Conservation (phyloP, 2,329 filamentous ascomycete genomes). For the Ascochyta clinopodiicola region DNA sequence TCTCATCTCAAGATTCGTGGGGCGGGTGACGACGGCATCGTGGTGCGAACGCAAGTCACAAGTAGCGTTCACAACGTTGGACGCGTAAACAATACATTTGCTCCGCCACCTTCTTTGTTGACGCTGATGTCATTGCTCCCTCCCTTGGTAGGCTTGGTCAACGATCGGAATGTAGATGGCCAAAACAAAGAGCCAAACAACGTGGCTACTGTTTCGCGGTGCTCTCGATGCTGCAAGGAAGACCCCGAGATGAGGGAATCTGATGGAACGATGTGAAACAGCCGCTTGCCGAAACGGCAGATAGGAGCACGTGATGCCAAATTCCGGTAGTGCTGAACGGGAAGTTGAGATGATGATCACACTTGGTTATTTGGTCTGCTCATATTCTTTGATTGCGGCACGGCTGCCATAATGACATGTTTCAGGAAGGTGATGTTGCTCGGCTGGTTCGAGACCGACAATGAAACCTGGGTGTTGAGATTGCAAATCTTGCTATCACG, state of each 20-base stretch:
- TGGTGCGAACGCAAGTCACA: background rate
- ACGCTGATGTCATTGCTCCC: constrained; percentile 11
- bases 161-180: constrained; percentile 9
- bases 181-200: constrained; percentile 3
- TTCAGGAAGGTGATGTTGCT: background rate
- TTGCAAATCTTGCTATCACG: constrained; percentile 3
- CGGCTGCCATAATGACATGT: background rate
- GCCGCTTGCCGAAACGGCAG: background rate
- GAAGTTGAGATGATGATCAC: background rate
- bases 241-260: constrained; percentile 11
- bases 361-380: background rate
- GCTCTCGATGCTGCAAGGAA: constrained; percentile 6
- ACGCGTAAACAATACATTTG: background rate
- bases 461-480: background rate
- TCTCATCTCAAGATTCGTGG: constrained; percentile 4
- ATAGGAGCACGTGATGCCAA: background rate
- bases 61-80: background rate
- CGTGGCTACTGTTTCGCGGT: constrained; percentile 9
- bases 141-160: constrained; percentile 1
- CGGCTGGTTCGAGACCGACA: background rate
- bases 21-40: constrained; percentile 2
- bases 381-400: constrained; percentile 5
- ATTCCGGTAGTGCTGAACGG: background rate
- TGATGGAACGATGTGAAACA: constrained; percentile 9
- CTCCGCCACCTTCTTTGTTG: background rate